A percentile compares a stretch with the other conserved stretches of the same genome.
These are phyloP conservation scores for Fusarium odoratissimum DNA, from an alignment of 2,329 filamentous ascomycete genomes.

Conservation along the genomic window DNA sequence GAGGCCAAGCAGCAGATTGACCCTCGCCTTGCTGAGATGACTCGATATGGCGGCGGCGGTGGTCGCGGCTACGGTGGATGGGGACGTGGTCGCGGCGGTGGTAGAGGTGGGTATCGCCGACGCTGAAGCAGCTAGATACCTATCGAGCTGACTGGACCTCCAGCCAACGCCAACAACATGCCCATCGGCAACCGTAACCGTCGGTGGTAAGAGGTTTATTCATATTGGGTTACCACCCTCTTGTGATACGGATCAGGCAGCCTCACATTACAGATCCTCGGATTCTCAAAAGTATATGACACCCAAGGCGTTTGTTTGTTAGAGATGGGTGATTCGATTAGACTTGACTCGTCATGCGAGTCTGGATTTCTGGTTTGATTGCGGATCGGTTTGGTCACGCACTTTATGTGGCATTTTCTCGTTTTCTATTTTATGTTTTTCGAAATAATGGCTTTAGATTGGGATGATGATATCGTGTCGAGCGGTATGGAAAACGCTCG, in stretches of 20 bases:
- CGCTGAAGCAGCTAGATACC: slow-evolving; percentile 48
- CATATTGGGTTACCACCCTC: slow-evolving; percentile 23
- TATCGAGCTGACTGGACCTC: slow-evolving; percentile 51
- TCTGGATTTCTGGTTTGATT: slow-evolving; percentile 44
- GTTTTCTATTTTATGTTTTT: slow-evolving; percentile 36
- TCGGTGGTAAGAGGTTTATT: slow-evolving; percentile 58
- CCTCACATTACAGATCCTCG: slow-evolving; percentile 31
- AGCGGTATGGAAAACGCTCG: slow-evolving; percentile 36
- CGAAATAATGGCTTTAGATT: slow-evolving; percentile 48
- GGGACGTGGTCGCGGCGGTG: slow-evolving; percentile 71
- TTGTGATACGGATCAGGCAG: slow-evolving; percentile 26
- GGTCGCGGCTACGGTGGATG: slow-evolving; percentile 79
- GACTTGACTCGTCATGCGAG: slow-evolving; percentile 43
- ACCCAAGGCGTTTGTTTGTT: slow-evolving; percentile 47
- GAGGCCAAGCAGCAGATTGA: slow-evolving; percentile 99
- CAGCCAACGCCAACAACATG: slow-evolving; percentile 63
- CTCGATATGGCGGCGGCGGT: slow-evolving; percentile 84
- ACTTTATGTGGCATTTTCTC: slow-evolving; percentile 29
- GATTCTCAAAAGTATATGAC: slow-evolving; percentile 45
- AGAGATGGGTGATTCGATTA: slow-evolving; percentile 46
- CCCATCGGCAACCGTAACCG: slow-evolving; percentile 63
- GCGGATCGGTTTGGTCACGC: slow-evolving; percentile 37
- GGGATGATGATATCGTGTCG: slow-evolving; percentile 35
- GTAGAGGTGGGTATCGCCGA: slow-evolving; percentile 61
- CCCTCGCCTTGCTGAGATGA: slow-evolving; percentile 95